phyloP scores from a whole-genome alignment of 2,329 filamentous ascomycete genomes.

The Xylaria sp. region DNA sequence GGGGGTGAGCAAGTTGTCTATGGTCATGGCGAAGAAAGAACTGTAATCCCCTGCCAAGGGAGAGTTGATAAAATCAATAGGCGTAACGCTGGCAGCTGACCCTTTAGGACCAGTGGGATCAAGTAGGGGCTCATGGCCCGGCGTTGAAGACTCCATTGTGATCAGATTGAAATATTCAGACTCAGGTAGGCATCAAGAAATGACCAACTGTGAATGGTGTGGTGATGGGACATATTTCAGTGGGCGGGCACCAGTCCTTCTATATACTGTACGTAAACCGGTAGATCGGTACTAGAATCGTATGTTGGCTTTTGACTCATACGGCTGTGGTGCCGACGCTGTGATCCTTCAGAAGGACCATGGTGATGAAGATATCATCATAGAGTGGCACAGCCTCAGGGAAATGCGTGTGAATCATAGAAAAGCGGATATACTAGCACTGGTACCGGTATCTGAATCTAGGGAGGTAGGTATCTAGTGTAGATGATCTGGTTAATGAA shows the following conservation, averaged over 20 bases:
- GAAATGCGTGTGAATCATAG: too few species aligned
- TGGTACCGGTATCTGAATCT: too few species aligned
- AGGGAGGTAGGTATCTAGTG: too few species aligned
- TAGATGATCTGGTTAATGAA: too few species aligned
- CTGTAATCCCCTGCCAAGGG: slow-evolving; percentile 40
- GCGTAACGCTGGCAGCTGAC: slow-evolving; percentile 31
- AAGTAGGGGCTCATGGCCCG: slow-evolving; percentile 35
- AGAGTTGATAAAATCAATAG: slow-evolving; percentile 42
- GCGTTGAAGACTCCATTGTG: slow-evolving; percentile 37
- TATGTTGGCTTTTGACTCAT: slow-evolving; percentile 17
- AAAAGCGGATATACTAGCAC: too few species aligned
- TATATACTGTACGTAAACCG: background rate
- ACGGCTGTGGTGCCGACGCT: background rate
- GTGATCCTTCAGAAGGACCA: background rate
- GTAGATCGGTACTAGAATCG: background rate
- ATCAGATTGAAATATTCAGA: slow-evolving; percentile 5
- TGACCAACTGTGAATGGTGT: background rate
- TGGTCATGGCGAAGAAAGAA: slow-evolving; percentile 43
- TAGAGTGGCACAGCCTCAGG: background rate
- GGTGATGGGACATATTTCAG: background rate
- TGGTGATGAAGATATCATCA: background rate
- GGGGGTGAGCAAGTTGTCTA: slow-evolving; percentile 44
- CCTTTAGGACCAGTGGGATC: slow-evolving; percentile 25
- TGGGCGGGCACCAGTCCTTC: background rate
- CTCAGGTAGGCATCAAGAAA: background rate